Evolutionary conservation across 2,329 filamentous ascomycete genomes (phyloP).

Genomic region (Fusarium anguioides): DNA sequence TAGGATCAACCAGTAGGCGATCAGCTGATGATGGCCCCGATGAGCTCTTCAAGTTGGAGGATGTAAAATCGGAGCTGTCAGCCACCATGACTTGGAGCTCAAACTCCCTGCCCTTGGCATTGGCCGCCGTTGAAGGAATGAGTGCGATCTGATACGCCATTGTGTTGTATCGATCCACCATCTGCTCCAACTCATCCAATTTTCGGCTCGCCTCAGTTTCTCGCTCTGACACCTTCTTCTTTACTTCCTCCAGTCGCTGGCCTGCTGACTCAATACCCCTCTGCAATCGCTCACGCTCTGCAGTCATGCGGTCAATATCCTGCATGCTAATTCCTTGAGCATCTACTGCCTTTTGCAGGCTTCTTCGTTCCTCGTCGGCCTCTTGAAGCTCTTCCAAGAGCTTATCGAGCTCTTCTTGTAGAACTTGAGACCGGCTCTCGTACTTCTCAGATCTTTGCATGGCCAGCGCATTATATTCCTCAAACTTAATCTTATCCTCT

Average conservation of each 20-base stretch:
- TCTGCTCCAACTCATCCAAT: conserved; percentile 90
- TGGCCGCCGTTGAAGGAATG: conserved; percentile 84
- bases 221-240: conserved; percentile 83
- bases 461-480: conserved; percentile 90
- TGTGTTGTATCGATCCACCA: conserved; percentile 92
- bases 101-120: conserved; percentile 86
- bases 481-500: conserved; percentile 94
- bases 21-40: conserved; percentile 65
- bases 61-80: conserved; percentile 79
- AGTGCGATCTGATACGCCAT: conserved; percentile 93
- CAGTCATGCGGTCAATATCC: conserved; percentile 99
- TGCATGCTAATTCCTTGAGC: conserved; percentile 95
- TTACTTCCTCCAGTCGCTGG: conserved; percentile 83
- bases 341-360: conserved; percentile 87
- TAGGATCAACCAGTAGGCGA: conserved; percentile 82
- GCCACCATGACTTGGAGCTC: conserved; percentile 88
- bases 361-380: conserved; percentile 82
- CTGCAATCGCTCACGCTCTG: conserved; percentile 92
- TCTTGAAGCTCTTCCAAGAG: conserved; percentile 78
- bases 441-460: conserved; percentile 90
- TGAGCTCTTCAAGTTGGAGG: conserved; percentile 65
- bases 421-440: conserved; percentile 78
- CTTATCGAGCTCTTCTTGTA: conserved; percentile 89
- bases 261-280: conserved; percentile 83
- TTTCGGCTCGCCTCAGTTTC: conserved; percentile 87